Conservation (phyloP, 148 eudicot genomes). For the Gaultheria prostrata region DNA sequence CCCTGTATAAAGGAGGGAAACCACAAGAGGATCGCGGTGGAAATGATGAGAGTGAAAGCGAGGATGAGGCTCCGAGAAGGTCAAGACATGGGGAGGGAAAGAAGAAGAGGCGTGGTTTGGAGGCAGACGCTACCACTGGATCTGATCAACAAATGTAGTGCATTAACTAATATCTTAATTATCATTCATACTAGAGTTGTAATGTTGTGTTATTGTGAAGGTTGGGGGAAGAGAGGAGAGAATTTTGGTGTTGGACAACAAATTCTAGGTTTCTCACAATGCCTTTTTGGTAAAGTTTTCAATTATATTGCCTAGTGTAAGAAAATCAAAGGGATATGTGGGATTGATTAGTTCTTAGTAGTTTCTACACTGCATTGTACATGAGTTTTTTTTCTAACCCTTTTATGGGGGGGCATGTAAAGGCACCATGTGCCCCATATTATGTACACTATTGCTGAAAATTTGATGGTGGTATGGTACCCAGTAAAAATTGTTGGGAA, state of each 20-base stretch:
- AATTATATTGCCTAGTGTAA: neutral
- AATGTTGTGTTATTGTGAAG: neutral
- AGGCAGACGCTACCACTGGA: neutral
- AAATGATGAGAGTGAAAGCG: conserved; percentile 88
- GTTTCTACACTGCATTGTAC: neutral
- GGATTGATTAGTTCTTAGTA: neutral
- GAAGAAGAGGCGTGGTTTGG: conserved; percentile 66
- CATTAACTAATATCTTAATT: neutral
- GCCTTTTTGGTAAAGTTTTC: neutral
- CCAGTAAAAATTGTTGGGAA: neutral
- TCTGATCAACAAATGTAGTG: neutral
- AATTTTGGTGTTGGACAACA: neutral
- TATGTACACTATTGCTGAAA: neutral
- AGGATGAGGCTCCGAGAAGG: conserved; percentile 95
- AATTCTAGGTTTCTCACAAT: neutral
- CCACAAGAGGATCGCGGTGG: conserved; percentile 45
- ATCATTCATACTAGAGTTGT: neutral
- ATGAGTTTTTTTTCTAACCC: neutral
- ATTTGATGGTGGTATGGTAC: neutral
- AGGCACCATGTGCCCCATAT: neutral
- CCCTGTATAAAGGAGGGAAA: conserved; percentile 35
- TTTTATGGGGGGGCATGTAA: conserved; percentile 2
- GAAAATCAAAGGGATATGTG: neutral
- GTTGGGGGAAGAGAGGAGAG: too few relatives aligned
- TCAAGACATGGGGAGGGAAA: conserved; percentile 91